Conservation (phyloP, 2,329 filamentous ascomycete species). For the Hypomyces rosellus region DNA sequence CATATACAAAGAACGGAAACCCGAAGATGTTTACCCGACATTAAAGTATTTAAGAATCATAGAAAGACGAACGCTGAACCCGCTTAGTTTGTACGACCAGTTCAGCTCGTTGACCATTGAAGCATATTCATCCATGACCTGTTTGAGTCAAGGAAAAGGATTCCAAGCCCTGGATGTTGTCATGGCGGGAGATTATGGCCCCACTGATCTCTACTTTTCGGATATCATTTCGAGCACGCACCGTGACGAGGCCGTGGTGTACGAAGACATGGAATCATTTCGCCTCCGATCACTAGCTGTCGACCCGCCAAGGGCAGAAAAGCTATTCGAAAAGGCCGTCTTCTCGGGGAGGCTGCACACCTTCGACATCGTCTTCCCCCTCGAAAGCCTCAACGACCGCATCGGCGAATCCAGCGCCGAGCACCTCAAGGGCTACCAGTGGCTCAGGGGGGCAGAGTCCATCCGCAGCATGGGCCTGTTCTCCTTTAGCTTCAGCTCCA, state of each 20-base stretch:
- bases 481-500: constrained; percentile 27
- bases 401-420: constrained; percentile 21
- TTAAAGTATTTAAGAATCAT: not conserved
- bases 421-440: constrained; percentile 27
- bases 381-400: constrained; percentile 16
- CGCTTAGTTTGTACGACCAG: not conserved
- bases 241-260: constrained; percentile 8
- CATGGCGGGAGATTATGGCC: constrained; percentile 13
- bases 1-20: no score
- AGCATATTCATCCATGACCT: not conserved
- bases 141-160: constrained; percentile 11
- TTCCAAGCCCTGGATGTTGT: constrained; percentile 28
- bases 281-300: constrained; percentile 22
- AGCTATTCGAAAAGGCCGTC: constrained; percentile 21
- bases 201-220: no score
- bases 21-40: not conserved
- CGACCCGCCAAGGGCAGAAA: constrained; percentile 18
- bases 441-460: constrained; percentile 28
- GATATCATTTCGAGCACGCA: not conserved
- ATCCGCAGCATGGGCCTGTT: constrained; percentile 30
- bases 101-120: not conserved
- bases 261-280: constrained; percentile 22
- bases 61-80: not conserved
- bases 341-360: constrained; percentile 23
- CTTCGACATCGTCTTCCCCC: constrained; percentile 32